These are phyloP conservation scores for Malania oleifera DNA, from an alignment of 164 flowering plant genomes.

Conservation along the genomic window DNA sequence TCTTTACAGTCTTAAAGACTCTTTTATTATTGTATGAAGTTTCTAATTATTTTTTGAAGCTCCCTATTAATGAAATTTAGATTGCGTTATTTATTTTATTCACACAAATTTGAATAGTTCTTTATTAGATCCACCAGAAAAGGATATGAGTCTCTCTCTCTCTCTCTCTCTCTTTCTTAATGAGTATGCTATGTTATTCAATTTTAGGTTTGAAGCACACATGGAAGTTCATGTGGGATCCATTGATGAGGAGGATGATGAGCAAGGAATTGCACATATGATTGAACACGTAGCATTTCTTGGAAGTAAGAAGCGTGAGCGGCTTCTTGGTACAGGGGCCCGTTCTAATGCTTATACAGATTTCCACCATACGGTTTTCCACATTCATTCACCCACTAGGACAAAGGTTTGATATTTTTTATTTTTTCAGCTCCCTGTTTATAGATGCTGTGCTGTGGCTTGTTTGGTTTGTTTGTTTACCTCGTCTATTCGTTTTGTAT, in stretches of 20 bases:
- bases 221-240: conserved; percentile 99
- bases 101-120: too few relatives aligned
- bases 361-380: conserved; percentile 98
- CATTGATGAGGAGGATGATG: conserved; percentile 98
- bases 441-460: too few relatives aligned
- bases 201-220: conserved; percentile 92
- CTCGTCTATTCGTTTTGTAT: neutral
- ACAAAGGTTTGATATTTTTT: conserved; percentile 54
- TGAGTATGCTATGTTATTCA: neutral
- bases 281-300: conserved; percentile 99
- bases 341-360: conserved; percentile 99
- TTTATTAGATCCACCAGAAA: too few relatives aligned
- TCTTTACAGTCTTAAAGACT: too few relatives aligned
- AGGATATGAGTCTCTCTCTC: neutral
- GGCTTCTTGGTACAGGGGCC: conserved; percentile 96
- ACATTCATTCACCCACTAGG: conserved; percentile 86
- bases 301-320: conserved; percentile 99
- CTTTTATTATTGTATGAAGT: too few relatives aligned
- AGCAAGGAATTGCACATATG: conserved; percentile 99
- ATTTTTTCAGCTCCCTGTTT: neutral
- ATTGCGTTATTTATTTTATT: neutral
- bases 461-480: neutral
- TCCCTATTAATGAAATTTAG: neutral
- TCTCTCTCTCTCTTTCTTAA: neutral
- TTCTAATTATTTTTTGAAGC: neutral